Base-by-base conservation (phyloP, 768 basidiomycete species). In the Suillus fuscotomentosus region DNA sequence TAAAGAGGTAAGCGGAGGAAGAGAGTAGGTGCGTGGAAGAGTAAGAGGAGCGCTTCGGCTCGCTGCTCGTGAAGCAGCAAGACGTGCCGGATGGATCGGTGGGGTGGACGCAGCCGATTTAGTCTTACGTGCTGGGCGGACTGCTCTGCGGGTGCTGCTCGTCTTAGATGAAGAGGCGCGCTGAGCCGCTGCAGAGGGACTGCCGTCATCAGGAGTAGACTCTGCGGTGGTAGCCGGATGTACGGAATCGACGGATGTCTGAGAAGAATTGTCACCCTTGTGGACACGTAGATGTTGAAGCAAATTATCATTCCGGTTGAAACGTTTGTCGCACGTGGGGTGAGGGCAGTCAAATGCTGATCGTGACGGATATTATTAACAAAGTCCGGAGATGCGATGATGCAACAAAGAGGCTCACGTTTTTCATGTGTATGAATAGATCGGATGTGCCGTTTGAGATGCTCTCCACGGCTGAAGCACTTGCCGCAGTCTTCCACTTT, bases 271-370 rank as follows among this genome's bases (percentile, higher is more conserved):
- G 62, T 76, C 75, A 48, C 76, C 76, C 65, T 83, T 82, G 76
- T 92, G 90, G 20, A 91, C 88, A 69, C 88, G 87, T 73, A 89
- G 77, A 70, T 93, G 91, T 75, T 93, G 91, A 55, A 89, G 81
- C 41, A 93, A 83, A 73, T 93, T 93, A 71, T 93, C 91, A 68
- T 89, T 88, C 66, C 91, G 82, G 65, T 90, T 91, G 73, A 93
- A 94, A 68, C 80, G 81, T 72, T 91, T 91, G 72, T 84, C 84
- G 76, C 91, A 94, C 38, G 79, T 72, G 4, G 85, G 81, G 70
- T 84, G 83, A 34, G 88, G 83, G 75, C 91, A 94, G 69, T 86
- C 82, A 78, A 88, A 90, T 10, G 91, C 91, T 93, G 65, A 73
- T 75, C 71, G 67, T 69, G 61, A 72, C 64, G 64, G 65, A 48